Base-by-base conservation (phyloP, 2,329 filamentous ascomycete species). In the Colletotrichum chlorophyti region DNA sequence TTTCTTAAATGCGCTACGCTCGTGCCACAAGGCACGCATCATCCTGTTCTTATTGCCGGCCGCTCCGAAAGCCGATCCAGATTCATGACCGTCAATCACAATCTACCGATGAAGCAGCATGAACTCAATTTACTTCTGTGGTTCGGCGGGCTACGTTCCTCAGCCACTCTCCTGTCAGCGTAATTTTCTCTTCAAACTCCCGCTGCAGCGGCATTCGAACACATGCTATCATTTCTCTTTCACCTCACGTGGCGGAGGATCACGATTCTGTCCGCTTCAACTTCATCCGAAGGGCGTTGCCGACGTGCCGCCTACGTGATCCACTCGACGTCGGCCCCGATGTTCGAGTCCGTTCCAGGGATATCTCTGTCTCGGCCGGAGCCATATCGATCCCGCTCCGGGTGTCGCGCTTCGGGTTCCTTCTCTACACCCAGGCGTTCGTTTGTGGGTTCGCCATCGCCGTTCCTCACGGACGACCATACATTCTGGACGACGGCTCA, bases 1-100 rank as follows among this genome's bases (percentile, higher is more conserved):
- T n/a, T n/a, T n/a, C n/a, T n/a, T n/a, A n/a, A n/a, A n/a, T n/a
- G n/a, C n/a, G n/a, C n/a, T n/a, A n/a, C n/a, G n/a, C n/a, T n/a
- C n/a, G n/a, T 11, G 15, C 26, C 51, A 27, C 34, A 29, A 24
- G 37, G n/a, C 50, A 54, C 48, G 51, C 51, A 55, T 55, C 31
- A 55, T 49, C 43, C 57, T 32, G 52, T 60, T 43, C 50, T 29
- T 42, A n/a, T 23, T 29, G 29, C 31, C 45, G 6, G 34, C 24
- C 19, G 47, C 31, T 26, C 24, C 17, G 29, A 35, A 10, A 8
- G 8, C 24, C 23, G 15, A 53, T 52, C 38, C 53, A 38, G 48
- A 53, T 58, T n/a, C n/a, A n/a, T n/a, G n/a, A n/a, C n/a, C n/a
- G 29, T 35, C 19, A 15, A 31, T 6, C 32, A 12, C 34, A 23